Base-by-base conservation (phyloP, 345 rosid species). In the Lepidium didymum region DNA sequence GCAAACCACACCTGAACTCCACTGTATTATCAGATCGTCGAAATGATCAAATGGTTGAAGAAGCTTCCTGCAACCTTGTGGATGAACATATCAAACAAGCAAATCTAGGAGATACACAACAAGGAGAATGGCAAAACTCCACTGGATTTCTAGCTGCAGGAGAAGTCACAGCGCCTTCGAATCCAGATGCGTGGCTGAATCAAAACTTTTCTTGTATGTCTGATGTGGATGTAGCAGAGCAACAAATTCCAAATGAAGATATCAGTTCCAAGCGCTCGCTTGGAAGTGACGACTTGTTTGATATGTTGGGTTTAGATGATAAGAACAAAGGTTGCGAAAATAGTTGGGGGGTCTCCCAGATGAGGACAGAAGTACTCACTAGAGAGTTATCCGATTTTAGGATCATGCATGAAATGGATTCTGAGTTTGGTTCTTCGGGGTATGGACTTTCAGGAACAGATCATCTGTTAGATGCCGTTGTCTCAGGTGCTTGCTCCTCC, bases 381-480 rank as follows among this genome's bases (percentile, higher is more conserved):
- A 74, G 75, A 37, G 87, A 80, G 67, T 54, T 45, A 38, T 75
- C 80, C 5, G 58, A 74, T 13, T 64, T 75, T 34, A 68, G 38
- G 67, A 78, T 76, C 67, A 70, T 62, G 58, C 80, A 67, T 7
- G 85, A 78, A 41, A 55, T 67, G 65, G 72, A 62, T 75, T 70
- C 81, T 11, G 81, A 66, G 49, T 55, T 79, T 44, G 76, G 68
- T 63, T 75, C 91, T 34, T 70, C 74, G 5, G 77, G 72, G 27
- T 81, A 77, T 31, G 78, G 74, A 58, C 53, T 68, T 42, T 79
- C 83, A 18, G 83, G 79, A 25, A 61, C 78, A 16, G 99, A 86
- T 70, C 77, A 94, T 83, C 90, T 94, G 66, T 74, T 94, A 79
- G 99, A 94, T 75, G 99, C 99, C 6, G 96, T 94, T 44, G 96